These are phyloP conservation scores for Colletotrichum tabaci DNA, from an alignment of 2,329 filamentous ascomycete species.

Conservation along the genomic window DNA sequence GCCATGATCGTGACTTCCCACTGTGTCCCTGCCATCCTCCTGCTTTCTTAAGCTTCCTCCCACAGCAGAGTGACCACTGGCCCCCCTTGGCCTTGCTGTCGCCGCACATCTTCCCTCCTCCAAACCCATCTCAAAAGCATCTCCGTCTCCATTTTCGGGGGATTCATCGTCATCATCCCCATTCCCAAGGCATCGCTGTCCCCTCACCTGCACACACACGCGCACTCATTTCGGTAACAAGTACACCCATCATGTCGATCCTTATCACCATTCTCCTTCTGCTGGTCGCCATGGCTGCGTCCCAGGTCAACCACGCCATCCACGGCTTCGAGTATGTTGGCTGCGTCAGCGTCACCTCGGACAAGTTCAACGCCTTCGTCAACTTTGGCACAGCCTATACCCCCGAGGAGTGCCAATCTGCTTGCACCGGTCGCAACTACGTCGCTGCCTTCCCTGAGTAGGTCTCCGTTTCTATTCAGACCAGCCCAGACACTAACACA, in stretches of 20 bases:
- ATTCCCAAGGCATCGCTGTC: neutral
- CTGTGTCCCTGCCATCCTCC: neutral
- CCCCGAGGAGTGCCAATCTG: conserved; percentile 39
- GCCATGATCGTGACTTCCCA: neutral
- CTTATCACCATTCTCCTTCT: conserved; percentile 3
- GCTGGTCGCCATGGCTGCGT: conserved; percentile 21
- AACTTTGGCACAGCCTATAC: conserved; percentile 28
- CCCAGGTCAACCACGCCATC: conserved; percentile 27
- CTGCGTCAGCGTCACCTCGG: conserved; percentile 31
- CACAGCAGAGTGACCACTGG: too few relatives aligned
- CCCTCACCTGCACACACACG: neutral
- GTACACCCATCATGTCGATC: neutral
- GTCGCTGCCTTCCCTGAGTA: conserved; percentile 38
- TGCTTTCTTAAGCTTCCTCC: neutral
- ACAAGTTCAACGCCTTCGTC: conserved; percentile 31
- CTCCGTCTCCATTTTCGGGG: neutral
- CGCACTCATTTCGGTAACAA: neutral
- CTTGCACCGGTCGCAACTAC: conserved; percentile 32
- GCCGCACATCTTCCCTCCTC: neutral
- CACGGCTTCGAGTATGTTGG: conserved; percentile 39
- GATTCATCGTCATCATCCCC: neutral
- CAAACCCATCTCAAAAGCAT: neutral
- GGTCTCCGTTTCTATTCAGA: neutral
- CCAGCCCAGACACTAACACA: neutral
- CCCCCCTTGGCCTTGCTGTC: too few relatives aligned